phyloP scores from a whole-genome alignment of 768 basidiomycete genomes.

The Mycena kentingensis region DNA sequence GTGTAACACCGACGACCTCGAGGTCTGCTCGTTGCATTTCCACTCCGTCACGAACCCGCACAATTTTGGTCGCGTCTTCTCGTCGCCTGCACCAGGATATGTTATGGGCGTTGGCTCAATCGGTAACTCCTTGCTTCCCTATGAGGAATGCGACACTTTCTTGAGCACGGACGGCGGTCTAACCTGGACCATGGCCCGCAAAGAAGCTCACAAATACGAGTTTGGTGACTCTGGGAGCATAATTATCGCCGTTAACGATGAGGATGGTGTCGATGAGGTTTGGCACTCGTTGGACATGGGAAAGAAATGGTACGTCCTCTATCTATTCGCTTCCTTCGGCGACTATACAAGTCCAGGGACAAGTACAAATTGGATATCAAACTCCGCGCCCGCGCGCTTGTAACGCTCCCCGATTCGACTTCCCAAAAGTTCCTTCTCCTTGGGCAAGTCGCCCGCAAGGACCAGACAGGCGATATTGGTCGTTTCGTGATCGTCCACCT shows the following conservation, averaged over 20 bases:
- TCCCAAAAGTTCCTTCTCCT: constrained; percentile 94
- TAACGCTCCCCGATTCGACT: constrained; percentile 92
- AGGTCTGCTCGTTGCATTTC: constrained; percentile 82
- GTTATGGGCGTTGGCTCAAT: constrained; percentile 97
- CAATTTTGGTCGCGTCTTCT: constrained; percentile 93
- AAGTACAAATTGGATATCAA: constrained; percentile 68
- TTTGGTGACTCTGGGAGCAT: constrained; percentile 91
- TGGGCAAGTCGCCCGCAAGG: constrained; percentile 68
- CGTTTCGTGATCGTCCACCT: constrained; percentile 75
- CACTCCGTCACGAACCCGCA: constrained; percentile 92
- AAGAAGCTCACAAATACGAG: constrained; percentile 89
- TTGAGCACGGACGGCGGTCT: constrained; percentile 87
- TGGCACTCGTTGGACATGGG: constrained; percentile 85
- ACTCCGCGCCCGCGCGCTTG: constrained; percentile 73
- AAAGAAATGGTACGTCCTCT: constrained; percentile 66
- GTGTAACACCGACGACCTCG: constrained; percentile 60
- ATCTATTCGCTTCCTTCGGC: constrained; percentile 1
- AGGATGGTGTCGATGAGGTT: constrained; percentile 67
- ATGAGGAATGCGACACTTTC: constrained; percentile 92
- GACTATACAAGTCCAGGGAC: constrained; percentile 48
- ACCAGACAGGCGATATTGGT: constrained; percentile 53
- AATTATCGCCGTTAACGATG: constrained; percentile 81
- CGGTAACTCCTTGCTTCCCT: constrained; percentile 64
- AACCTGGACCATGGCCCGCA: constrained; percentile 77
- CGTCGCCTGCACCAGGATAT: constrained; percentile 90